Evolutionary conservation across 1,284 basidiomycete species (phyloP).

Genomic region (Peniophora sp.): DNA sequence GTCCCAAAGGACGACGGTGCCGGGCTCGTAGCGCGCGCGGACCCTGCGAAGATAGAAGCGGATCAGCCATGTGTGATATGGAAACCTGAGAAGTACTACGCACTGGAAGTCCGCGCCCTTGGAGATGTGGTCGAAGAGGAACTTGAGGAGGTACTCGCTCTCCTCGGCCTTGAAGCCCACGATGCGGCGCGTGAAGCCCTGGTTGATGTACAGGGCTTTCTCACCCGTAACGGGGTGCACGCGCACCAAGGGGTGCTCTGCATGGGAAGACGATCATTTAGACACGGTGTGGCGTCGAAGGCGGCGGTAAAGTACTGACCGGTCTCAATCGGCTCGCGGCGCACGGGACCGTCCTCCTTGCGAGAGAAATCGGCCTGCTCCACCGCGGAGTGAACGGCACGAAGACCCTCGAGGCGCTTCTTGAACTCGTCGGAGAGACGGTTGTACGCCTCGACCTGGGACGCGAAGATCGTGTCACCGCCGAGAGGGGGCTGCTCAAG

Average conservation of each 20-base stretch:
- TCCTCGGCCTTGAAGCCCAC: constrained; percentile 65
- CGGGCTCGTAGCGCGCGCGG: constrained; percentile 33
- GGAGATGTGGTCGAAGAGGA: constrained; percentile 49
- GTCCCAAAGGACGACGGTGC: constrained; percentile 46
- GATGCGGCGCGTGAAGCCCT: constrained; percentile 54
- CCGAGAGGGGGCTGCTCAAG: constrained; percentile 34
- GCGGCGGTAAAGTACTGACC: constrained; percentile 24
- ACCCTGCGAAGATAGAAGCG: constrained; percentile 9
- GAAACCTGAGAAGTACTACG: too few relatives aligned
- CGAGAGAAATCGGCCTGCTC: constrained; percentile 50
- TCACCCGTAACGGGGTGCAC: constrained; percentile 61
- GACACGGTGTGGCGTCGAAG: background rate
- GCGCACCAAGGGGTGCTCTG: constrained; percentile 43
- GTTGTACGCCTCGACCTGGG: constrained; percentile 57
- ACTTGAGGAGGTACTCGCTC: constrained; percentile 54
- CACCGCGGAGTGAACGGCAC: constrained; percentile 57
- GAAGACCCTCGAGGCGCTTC: constrained; percentile 54
- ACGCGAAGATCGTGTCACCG: constrained; percentile 55
- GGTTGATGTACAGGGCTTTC: constrained; percentile 59
- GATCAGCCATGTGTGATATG: background rate
- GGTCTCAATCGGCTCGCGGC: constrained; percentile 55
- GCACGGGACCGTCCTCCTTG: constrained; percentile 44
- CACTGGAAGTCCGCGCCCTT: constrained; percentile 38
- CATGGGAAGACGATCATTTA: background rate
- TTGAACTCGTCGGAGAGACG: constrained; percentile 64